Base-by-base conservation (phyloP, 2,329 filamentous ascomycete species). In the Zopfia rhizophila region DNA sequence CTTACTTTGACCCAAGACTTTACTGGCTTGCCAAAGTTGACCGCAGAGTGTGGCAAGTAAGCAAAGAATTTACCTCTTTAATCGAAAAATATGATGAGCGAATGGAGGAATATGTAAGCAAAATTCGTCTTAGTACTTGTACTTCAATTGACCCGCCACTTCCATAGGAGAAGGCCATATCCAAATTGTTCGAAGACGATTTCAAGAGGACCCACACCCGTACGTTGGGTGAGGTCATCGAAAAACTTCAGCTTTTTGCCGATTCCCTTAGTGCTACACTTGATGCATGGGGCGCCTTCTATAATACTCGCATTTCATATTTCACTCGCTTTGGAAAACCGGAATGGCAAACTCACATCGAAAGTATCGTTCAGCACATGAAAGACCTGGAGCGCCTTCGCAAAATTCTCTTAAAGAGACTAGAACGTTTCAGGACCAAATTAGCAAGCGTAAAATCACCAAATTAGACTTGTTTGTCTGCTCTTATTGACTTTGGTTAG, bases 61-160 rank as follows among this genome's bases (percentile, higher is more conserved):
- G 43, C 5, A 42, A 36, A 4, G 52, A 58, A 25, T 60, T 54
- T 28, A 30, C 41, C 11, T 39, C 55, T 3, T 38, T 60, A 6
- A 39, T 60, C 3, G 51, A 54, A 13, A 57, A 52, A 0, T 58
- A 56, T 27, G 48, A 45, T 30, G 46, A 48, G 13, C 41, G 56
- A 10, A 58, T 58, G 50, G 51, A 60, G 32, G 30, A 39, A 22
- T 60, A 60, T 44, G 56, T 60, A 32, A 48, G 51, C 44, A 5
- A 23, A 10, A 6, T 25, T 8, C 14, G 29, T 25, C 14, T 44
- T 4, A 36, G 8, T 27, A 18, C 27, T 22, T 35, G 31, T 21
- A 3, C 32, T 5, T 11, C 17, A 12, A 38, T 4, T 24, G 5
- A 25, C 12, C 8, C 8, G 5, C 14, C 16, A 32, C 23, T 21